Evolutionary conservation across 2,329 filamentous ascomycete genomes (phyloP).

Genomic region (Paracorniculantispora psalliotae): DNA sequence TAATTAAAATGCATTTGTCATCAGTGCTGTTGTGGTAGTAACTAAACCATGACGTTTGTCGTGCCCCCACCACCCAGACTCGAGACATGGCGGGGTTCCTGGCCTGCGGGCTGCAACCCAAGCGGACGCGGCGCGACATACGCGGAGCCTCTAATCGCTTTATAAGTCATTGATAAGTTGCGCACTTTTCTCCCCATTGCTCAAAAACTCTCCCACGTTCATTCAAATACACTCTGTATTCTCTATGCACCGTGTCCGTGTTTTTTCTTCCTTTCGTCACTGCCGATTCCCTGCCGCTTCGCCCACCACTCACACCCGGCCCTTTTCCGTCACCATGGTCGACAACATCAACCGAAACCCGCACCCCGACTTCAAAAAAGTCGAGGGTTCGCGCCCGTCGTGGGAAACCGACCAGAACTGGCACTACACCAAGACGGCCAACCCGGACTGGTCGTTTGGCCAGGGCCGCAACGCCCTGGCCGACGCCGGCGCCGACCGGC

Average conservation of each 20-base stretch:
- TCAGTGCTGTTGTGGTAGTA: background rate
- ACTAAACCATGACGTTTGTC: background rate
- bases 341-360: slow-evolving; percentile 51
- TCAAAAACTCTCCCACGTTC: background rate
- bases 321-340: slow-evolving; percentile 20
- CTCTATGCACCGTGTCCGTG: background rate
- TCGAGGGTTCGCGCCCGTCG: slow-evolving; percentile 60
- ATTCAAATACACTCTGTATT: background rate
- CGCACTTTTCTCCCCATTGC: background rate
- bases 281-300: background rate
- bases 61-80: background rate
- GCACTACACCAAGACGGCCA: slow-evolving; percentile 57
- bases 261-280: background rate
- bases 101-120: background rate
- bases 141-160: background rate
- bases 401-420: slow-evolving; percentile 49
- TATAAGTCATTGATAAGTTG: slow-evolving; percentile 5
- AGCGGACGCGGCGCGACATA: background rate
- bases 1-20: background rate
- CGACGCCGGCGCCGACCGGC: slow-evolving; percentile 29
- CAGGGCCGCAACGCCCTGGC: slow-evolving; percentile 55
- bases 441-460: slow-evolving; percentile 62
- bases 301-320: background rate
- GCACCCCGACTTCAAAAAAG: slow-evolving; percentile 69
- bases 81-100: background rate